Evolutionary conservation across 2,329 filamentous ascomycete genomes (phyloP), one percentile per base, ranked within the genome.

Genomic region (Fusarium sambucinum): DNA sequence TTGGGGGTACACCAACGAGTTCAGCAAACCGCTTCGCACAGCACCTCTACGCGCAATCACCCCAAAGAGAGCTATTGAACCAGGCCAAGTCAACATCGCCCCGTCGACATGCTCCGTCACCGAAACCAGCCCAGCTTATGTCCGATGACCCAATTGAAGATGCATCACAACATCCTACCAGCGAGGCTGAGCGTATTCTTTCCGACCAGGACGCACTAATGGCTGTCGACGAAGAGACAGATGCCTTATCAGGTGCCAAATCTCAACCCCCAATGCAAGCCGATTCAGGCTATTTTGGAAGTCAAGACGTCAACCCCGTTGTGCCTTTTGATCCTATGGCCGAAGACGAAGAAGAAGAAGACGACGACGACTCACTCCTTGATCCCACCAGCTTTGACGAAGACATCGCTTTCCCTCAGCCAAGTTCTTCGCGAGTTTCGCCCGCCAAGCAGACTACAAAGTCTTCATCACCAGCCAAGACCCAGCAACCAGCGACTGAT

Each of bases 241-340:
- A 56, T 5, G 33, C 42, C 37, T 35, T 23, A 8, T 12, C 27
- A 23, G 16, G 30, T 13, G 23, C 30, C 27, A 70, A 70, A 55
- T 47, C 64, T 17, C 69, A 69, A 25, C 64, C 69, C 14, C 70
- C 63, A 37, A 72, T 70, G 3, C 77, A 79, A 35, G 61, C 51
- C 9, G 90, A 93, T 71, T 93, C 91, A 33, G 90, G 91, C 29
- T 93, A 92, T 73, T 88, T 92, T 79, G 90, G 89, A 46, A 91
- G 89, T 71, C 88, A 90, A 70, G 79, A 81, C 37, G 62, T 79
- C 13, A 66, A 72, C 13, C 64, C 71, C 17, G 68, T 71, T 19
- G 30, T 14, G 7, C 69, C 74, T 32, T 60, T 71, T 56, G 73
- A 75, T 21, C 59, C 66, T 7, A 56, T 72, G 16, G 45, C 55